Conservation (phyloP, 495 filamentous ascomycete genomes). For the Aspergillus bridgeri region DNA sequence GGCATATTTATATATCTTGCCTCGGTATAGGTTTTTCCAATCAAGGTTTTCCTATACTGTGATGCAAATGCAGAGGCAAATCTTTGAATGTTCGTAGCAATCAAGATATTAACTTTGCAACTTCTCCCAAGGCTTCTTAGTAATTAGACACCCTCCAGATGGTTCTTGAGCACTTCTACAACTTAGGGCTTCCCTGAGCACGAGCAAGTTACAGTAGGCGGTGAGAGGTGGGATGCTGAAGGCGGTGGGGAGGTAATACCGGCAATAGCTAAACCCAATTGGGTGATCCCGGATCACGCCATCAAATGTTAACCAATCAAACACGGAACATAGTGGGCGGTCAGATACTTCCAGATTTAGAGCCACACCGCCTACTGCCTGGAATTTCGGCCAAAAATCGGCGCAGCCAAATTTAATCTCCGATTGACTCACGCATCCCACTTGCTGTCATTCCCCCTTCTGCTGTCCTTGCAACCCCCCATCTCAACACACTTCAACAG, state of each 20-base stretch:
- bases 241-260: neutral
- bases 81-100: neutral
- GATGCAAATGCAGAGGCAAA: neutral
- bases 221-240: neutral
- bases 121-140: too few species aligned
- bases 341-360: neutral
- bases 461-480: neutral
- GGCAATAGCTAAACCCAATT: too few species aligned
- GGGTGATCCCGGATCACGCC: neutral
- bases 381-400: neutral
- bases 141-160: too few species aligned
- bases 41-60: neutral
- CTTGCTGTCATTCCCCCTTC: neutral
- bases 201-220: neutral
- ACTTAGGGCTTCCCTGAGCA: neutral
- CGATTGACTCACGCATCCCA: neutral
- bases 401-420: neutral
- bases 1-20: neutral
- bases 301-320: neutral
- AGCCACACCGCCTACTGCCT: neutral
- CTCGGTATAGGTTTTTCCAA: neutral
- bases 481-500: constrained; percentile 2
- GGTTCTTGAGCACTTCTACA: neutral
- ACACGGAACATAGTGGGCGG: neutral
- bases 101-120: neutral